Evolutionary conservation across 1,284 basidiomycete species (phyloP).

Genomic region (Meripilus lineatus): DNA sequence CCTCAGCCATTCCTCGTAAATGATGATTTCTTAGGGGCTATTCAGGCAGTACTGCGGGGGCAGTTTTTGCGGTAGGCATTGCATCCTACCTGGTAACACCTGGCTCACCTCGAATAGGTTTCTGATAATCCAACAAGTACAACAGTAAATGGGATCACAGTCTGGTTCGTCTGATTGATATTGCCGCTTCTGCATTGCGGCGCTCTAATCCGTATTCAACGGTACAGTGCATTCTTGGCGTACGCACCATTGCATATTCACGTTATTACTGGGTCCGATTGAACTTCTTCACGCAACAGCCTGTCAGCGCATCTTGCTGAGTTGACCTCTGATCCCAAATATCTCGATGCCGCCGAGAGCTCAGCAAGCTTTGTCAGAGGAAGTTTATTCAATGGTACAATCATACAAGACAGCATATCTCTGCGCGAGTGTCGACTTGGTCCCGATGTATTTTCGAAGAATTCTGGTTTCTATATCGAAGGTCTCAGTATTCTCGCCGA

Average conservation of each 20-base stretch:
- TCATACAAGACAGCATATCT: conserved; percentile 3
- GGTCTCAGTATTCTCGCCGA: conserved; percentile 8
- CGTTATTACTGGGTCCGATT: too few relatives aligned
- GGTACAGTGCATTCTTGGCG: neutral
- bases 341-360: conserved; percentile 1
- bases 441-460: neutral
- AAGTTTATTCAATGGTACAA: conserved; percentile 2
- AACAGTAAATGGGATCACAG: neutral
- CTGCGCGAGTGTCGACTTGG: neutral
- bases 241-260: too few relatives aligned
- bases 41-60: too few relatives aligned
- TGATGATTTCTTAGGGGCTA: too few relatives aligned
- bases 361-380: conserved; percentile 3
- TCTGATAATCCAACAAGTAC: neutral
- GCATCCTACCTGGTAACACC: too few relatives aligned
- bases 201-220: neutral
- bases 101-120: too few relatives aligned
- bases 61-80: too few relatives aligned
- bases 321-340: conserved; percentile 1
- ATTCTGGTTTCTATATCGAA: conserved; percentile 4
- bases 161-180: neutral
- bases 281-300: neutral
- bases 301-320: conserved; percentile 9
- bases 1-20: too few relatives aligned
- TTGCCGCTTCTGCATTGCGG: neutral